Base-by-base conservation (phyloP, 768 basidiomycete genomes). In the Sarcodon aspratus region DNA sequence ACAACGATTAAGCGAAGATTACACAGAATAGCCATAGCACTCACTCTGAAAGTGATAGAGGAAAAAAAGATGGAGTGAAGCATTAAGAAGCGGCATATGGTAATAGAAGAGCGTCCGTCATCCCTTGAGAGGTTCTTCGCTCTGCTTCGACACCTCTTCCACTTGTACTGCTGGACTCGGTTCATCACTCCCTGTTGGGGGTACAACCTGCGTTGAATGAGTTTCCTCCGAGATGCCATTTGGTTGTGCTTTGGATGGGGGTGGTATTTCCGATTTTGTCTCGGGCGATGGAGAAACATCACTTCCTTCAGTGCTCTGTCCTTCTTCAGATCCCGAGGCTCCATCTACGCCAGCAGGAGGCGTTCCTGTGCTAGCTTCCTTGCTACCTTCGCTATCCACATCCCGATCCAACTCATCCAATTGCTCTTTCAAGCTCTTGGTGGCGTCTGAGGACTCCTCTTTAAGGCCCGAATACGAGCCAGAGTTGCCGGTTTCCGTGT, bases 61-160 rank as follows among this genome's bases (percentile, higher is more conserved):
- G n/a, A 27, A 2, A 27, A 27, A 27, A 27, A 27, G 21, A 27
- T 5, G 21, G 21, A 27, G 21, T 27, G 21, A 27, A 27, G 21
- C 21, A 27, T 27, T 27, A 27, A 27, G 21, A 27, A 27, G 21
- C 21, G 21, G 21, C 21, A 27, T 27, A 27, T 27, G 21, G 21
- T 27, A 27, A 27, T 27, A 27, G 21, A 27, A 27, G 21, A 27
- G 21, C 21, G 21, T 36, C 33, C 59, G 21, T 45, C 56, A 70
- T 55, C 57, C 59, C 59, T 70, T 69, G 51, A 72, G 55, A 42
- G 80, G 78, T 61, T 76, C 75, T 66, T 85, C 82, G 59, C 76
- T 82, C 49, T 67, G 63, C 58, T 85, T 79, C 62, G 80, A 64
- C 35, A 84, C 67, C n/a, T 80, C 81, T 57, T 86, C 83, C 32